Evolutionary conservation across 192 early-diverging fungal genomes (phyloP), one percentile per base, ranked within the genome.

Genomic region (Entophlyctis helioformis): DNA sequence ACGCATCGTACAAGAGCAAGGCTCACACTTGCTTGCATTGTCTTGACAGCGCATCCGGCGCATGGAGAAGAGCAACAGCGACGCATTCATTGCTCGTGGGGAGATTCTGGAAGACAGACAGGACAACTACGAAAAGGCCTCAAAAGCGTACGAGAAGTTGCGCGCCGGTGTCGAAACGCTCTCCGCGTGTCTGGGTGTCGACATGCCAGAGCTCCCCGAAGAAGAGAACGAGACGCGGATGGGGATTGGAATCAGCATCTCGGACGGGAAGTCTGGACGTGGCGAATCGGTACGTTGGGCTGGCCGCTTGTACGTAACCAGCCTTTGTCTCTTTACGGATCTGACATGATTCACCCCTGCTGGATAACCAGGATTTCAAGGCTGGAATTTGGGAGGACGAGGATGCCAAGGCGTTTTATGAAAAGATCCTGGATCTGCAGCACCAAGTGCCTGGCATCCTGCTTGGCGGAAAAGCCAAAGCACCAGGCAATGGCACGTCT

Each of bases 311-410:
- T n/a, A n/a, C n/a, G n/a, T n/a, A n/a, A n/a, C n/a, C n/a, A n/a
- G n/a, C n/a, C n/a, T n/a, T n/a, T n/a, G n/a, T n/a, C n/a, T n/a
- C n/a, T n/a, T n/a, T n/a, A n/a, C n/a, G n/a, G n/a, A n/a, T n/a
- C n/a, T 47, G 71, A 74, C 38, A 57, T 48, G 8, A 10, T 34
- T 34, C 33, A 34, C 8, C 33, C 33, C 33, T 18, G 11, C 32
- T 48, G 34, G 23, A 42, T 42, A 4, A 8, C 9, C 32, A 36
- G 61, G 57, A 65, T 33, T 11, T 36, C 0, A 50, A 26, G 22
- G 46, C 50, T 33, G 79, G 77, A 21, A 58, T 81, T 18, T 99
- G 93, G 87, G 92, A 96, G 53, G 90, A 96, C 54, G 90, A 97
- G 21, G 94, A 97, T 33, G 80, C 82, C 21, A 73, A 81, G 36